Conservation (phyloP, 257 asterid genomes). For the Petunia secreta region DNA sequence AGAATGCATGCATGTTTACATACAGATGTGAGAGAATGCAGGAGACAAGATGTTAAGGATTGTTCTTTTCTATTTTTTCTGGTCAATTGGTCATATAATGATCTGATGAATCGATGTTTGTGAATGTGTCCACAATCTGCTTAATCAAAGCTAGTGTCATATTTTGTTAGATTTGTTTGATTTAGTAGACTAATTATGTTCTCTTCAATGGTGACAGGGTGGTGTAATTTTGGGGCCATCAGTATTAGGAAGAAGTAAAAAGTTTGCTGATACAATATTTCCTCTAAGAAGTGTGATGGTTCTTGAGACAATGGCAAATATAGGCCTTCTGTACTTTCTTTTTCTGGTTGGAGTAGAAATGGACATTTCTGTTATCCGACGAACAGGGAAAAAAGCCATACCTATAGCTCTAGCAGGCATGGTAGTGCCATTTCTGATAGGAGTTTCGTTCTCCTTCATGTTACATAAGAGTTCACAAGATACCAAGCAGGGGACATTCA, state of each 20-base stretch:
- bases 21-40: too few species aligned
- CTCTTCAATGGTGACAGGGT: conserved; percentile 13
- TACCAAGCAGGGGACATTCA: background rate
- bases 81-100: background rate
- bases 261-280: conserved; percentile 5
- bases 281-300: conserved; percentile 24
- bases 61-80: background rate
- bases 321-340: conserved; percentile 25
- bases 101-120: background rate
- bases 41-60: background rate
- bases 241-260: conserved; percentile 25
- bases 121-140: background rate
- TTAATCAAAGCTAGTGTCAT: background rate
- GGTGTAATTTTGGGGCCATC: conserved; percentile 33
- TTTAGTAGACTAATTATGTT: conserved; percentile 2
- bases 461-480: conserved; percentile 20
- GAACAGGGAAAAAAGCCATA: conserved; percentile 22
- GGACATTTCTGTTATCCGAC: conserved; percentile 12
- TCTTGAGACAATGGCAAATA: conserved; percentile 30
- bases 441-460: conserved; percentile 24
- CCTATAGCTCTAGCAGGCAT: conserved; percentile 30
- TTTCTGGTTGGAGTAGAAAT: conserved; percentile 31
- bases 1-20: background rate
- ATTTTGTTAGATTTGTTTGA: background rate
- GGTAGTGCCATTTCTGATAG: conserved; percentile 29